Evolutionary conservation across 1,139 yeast genomes (phyloP).

Genomic region (Pichia kudriavzevii): DNA sequence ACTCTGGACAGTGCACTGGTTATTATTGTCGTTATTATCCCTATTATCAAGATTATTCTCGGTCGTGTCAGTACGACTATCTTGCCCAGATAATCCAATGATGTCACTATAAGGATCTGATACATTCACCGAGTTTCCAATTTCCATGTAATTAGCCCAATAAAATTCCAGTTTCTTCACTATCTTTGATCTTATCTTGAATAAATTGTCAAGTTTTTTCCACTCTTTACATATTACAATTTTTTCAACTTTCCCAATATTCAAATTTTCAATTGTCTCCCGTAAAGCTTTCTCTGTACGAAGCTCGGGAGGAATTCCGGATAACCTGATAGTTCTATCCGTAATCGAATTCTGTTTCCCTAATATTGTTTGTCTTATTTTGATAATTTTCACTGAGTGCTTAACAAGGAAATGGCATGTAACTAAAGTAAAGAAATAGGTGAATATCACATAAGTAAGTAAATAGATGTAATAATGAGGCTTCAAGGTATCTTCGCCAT

Average conservation of each 20-base stretch:
- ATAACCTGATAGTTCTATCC: slow-evolving; percentile 80
- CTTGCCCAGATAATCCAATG: slow-evolving; percentile 3
- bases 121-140: too few species aligned
- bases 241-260: slow-evolving; percentile 72
- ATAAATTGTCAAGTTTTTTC: slow-evolving; percentile 61
- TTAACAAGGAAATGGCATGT: slow-evolving; percentile 55
- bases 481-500: neutral
- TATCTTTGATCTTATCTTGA: slow-evolving; percentile 48
- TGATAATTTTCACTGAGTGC: slow-evolving; percentile 66
- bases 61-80: too few species aligned
- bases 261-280: slow-evolving; percentile 66
- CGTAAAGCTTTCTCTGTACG: slow-evolving; percentile 63
- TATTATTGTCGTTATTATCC: too few species aligned
- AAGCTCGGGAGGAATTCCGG: slow-evolving; percentile 84
- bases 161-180: slow-evolving; percentile 55
- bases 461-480: slow-evolving; percentile 32
- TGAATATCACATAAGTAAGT: slow-evolving; percentile 83
- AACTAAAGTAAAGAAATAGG: slow-evolving; percentile 72
- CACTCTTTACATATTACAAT: slow-evolving; percentile 81
- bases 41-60: neutral
- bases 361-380: slow-evolving; percentile 70
- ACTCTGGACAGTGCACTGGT: too few species aligned
- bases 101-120: too few species aligned
- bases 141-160: slow-evolving; percentile 61
- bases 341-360: slow-evolving; percentile 89